Evolutionary conservation across 805 yeast genomes (phyloP).

Genomic region (Candida lessepsii): DNA sequence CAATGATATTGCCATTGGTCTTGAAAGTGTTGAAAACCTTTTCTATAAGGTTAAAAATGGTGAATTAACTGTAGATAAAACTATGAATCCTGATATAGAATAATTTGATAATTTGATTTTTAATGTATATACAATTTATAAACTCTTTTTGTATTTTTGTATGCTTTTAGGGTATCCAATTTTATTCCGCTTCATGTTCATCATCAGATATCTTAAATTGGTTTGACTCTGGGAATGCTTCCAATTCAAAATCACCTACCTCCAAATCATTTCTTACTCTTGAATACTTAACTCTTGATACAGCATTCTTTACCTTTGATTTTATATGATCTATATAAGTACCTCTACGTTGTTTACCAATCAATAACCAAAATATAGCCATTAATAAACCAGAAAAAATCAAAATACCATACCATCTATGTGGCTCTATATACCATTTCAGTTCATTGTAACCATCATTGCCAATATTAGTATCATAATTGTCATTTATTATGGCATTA

Average conservation of each 20-base stretch:
- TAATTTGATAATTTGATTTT: too few relatives aligned
- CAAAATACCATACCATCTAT: slow-evolving; percentile 39
- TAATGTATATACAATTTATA: too few relatives aligned
- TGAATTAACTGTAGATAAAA: slow-evolving; percentile 19
- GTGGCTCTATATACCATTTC: slow-evolving; percentile 46
- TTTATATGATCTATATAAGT: slow-evolving; percentile 12
- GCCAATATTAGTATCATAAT: slow-evolving; percentile 29
- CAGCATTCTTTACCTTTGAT: slow-evolving; percentile 3
- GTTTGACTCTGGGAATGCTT: slow-evolving; percentile 1
- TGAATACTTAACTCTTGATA: slow-evolving; percentile 1
- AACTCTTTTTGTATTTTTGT: background rate
- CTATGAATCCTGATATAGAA: slow-evolving; percentile 11
- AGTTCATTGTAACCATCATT: slow-evolving; percentile 27
- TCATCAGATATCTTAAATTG: slow-evolving; percentile 1
- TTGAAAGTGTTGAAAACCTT: slow-evolving; percentile 19
- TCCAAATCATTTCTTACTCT: slow-evolving; percentile 12
- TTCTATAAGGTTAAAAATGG: slow-evolving; percentile 25
- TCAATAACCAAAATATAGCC: slow-evolving; percentile 29
- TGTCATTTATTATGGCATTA: slow-evolving; percentile 22
- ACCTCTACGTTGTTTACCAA: slow-evolving; percentile 28
- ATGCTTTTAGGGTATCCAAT: too few relatives aligned
- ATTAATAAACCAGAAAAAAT: slow-evolving; percentile 26
- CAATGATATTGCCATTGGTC: slow-evolving; percentile 23
- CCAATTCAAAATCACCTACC: slow-evolving; percentile 12
- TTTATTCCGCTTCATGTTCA: slow-evolving; percentile 3